phyloP scores from a whole-genome alignment of 306 rosid genomes.

The Cajanus cajan region DNA sequence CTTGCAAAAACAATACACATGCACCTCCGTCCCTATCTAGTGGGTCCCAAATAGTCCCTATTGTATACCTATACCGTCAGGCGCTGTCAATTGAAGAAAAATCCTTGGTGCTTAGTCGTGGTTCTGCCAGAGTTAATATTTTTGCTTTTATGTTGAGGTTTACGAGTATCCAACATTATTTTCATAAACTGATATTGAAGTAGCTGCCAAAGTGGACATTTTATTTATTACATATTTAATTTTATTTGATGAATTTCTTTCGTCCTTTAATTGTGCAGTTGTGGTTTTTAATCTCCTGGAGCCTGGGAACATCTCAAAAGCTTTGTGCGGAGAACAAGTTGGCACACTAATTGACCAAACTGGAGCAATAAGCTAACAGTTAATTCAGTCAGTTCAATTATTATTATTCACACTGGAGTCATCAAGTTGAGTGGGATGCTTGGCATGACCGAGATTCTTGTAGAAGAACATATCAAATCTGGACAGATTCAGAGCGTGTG shows the following conservation, averaged over 20 bases:
- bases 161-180: not conserved
- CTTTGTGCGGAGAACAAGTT: slow-evolving; percentile 69
- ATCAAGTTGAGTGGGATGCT: slow-evolving; percentile 5
- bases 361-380: slow-evolving; percentile 52
- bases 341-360: slow-evolving; percentile 64
- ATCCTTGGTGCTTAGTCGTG: not conserved
- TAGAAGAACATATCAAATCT: slow-evolving; percentile 23
- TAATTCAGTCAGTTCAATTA: slow-evolving; percentile 32
- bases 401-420: slow-evolving; percentile 17
- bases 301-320: slow-evolving; percentile 72
- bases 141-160: slow-evolving; percentile 14
- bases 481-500: not conserved
- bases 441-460: slow-evolving; percentile 20
- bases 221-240: not conserved
- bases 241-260: slow-evolving; percentile 2
- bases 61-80: not conserved
- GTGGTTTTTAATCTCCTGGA: slow-evolving; percentile 63
- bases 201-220: not conserved
- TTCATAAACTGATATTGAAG: slow-evolving; percentile 15
- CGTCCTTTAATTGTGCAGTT: slow-evolving; percentile 40
- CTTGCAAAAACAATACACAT: slow-evolving; percentile 7
- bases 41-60: not conserved
- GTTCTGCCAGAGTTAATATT: slow-evolving; percentile 12
- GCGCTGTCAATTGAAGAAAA: slow-evolving; percentile 4
- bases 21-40: not conserved